Base-by-base conservation (phyloP, 164 flowering plant genomes). In the Paratinospora sagittata region DNA sequence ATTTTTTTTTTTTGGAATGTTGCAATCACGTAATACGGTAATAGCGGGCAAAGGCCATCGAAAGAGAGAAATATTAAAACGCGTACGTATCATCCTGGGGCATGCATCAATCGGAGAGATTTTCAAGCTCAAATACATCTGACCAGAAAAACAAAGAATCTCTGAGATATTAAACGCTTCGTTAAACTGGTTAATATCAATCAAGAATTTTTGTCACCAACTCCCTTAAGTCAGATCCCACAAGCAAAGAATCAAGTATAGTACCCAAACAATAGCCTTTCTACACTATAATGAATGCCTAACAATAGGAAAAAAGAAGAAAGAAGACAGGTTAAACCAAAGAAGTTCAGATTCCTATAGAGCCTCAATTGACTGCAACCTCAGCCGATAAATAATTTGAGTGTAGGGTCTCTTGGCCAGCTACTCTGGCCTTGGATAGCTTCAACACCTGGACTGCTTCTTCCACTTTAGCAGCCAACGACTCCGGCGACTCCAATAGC, bases 361-460 rank as follows among this genome's bases (percentile, higher is more conserved):
- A 23, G 47, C 45, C 17, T 78, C 66, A 89, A 64, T 72, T 90
- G 49, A 86, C 91, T 0, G 96, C 82, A 65, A 90, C 90, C 77
- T 82, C 86, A 4, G 89, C 73, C 26, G 93, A 85, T 45, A 89
- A 72, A 76, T 41, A 87, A 66, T 74, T 81, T 2, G 92, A 45
- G 71, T 76, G 90, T 36, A 82, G 73, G 7, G 78, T 47, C 9
- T 85, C 89, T 67, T 84, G 85, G 27, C 74, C 74, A 47, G 84
- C 58, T 49, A 69, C 82, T 77, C 83, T 84, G 41, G 84, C 60
- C 72, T 86, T 80, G 17, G 93, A 85, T 61, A 78, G 70, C 84
- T 93, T 83, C 39, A 93, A 90, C 60, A 91, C 98, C 74, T 88
- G 78, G 61, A 87, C 86, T 24, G 96, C 97, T 80, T 91, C 95